Conservation (phyloP, 2,329 filamentous ascomycete genomes). For the Hypoxylon sp. region DNA sequence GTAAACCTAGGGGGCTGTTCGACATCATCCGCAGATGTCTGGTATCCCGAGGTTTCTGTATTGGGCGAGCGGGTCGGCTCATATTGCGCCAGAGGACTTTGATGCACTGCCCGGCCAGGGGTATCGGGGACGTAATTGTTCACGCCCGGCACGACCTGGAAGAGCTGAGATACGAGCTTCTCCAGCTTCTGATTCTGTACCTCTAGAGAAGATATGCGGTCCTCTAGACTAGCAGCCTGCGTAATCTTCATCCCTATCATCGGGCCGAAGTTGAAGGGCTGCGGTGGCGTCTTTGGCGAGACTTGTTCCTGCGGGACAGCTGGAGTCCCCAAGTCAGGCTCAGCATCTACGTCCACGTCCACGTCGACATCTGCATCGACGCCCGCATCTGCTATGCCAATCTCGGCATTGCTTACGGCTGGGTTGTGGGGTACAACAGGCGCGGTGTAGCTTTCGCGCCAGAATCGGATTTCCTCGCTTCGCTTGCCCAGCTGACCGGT, state of each 20-base stretch:
- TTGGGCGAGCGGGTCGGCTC: constrained; percentile 40
- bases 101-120: constrained; percentile 40
- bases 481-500: constrained; percentile 55
- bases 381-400: constrained; percentile 29
- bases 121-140: constrained; percentile 44
- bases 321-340: constrained; percentile 32
- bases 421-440: constrained; percentile 61
- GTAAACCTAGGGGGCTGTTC: constrained; percentile 44
- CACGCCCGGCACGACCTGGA: constrained; percentile 55
- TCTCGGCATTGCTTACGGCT: constrained; percentile 49
- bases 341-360: constrained; percentile 41
- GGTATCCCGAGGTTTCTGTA: constrained; percentile 45
- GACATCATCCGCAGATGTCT: constrained; percentile 37
- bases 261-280: constrained; percentile 64
- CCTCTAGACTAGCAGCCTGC: constrained; percentile 61
- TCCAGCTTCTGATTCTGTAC: constrained; percentile 61
- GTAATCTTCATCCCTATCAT: constrained; percentile 65
- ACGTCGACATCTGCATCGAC: constrained; percentile 39
- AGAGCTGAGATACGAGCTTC: constrained; percentile 59
- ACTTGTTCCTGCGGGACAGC: constrained; percentile 45
- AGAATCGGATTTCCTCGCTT: constrained; percentile 70
- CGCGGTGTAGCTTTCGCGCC: constrained; percentile 67
- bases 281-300: constrained; percentile 51
- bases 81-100: constrained; percentile 39
- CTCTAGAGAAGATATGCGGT: constrained; percentile 61